Base-by-base conservation (phyloP, 1,139 yeast genomes). In the Geotrichum restrictum region DNA sequence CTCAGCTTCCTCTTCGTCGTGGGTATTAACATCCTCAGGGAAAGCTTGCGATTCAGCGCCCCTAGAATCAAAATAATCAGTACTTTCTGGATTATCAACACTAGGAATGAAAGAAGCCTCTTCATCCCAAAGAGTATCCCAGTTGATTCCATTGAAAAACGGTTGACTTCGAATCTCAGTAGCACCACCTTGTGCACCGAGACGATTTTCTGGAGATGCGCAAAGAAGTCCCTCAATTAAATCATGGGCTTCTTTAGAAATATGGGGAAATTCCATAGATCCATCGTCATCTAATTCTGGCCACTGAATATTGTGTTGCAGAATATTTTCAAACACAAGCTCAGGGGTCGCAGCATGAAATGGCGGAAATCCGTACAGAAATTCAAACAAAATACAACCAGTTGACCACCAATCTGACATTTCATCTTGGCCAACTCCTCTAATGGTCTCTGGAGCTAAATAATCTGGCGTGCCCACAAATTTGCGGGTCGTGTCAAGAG, bases 381-480 rank as follows among this genome's bases (percentile, higher is more conserved):
- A 85, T 69, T 94, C 99, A 72, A 93, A 94, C 52, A 91, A 70
- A 54, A 94, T 89, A 69, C 98, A 93, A 0, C 99, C 99, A 44
- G 91, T 79, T 1, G 98, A 88, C 98, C 98, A 94, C 98, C 98
- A 94, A 73, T 94, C 99, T 37, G 95, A 83, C 43, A 85, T 80
- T 60, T 84, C 93, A 58, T 84, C 88, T 66, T 93, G 97, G 0
- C 88, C 88, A 5, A 77, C 76, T 32, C 98, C 98, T 46, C 79
- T 75, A 58, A 94, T 88, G 0, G 97, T 91, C 65, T 94, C 99
- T 0, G 99, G 99, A 0, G 99, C 95, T 40, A 94, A 77, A 68
- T 94, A 94, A 66, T 94, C 99, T 0, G 99, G 98, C 0, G 99
- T 94, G 0, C 99, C 99, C 36, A 89, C 96, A 64, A 93, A 91